phyloP scores from a whole-genome alignment of 495 filamentous ascomycete genomes.

The Penicillium verhagenii region DNA sequence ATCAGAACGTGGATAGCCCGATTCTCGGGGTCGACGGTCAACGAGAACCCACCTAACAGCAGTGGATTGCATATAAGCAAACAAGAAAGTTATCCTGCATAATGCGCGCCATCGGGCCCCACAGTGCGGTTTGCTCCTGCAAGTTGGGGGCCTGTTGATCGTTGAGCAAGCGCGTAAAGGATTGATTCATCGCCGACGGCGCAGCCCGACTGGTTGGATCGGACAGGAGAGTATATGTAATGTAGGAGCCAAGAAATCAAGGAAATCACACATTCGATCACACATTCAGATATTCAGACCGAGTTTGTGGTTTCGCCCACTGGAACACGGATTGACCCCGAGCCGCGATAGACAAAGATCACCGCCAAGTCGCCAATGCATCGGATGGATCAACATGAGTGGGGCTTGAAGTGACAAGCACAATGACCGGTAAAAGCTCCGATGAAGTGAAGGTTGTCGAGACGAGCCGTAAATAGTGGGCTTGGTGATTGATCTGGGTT shows the following conservation, averaged over 20 bases:
- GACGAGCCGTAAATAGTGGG: no score
- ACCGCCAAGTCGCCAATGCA: constrained; percentile 25
- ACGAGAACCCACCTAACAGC: background rate
- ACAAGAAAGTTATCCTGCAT: constrained; percentile 27
- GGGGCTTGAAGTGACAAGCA: constrained; percentile 7
- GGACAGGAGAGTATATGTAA: no score
- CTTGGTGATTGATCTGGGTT: no score
- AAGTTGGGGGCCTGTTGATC: background rate
- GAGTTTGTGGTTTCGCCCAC: background rate
- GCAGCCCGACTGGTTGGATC: no score
- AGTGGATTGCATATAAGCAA: constrained; percentile 15
- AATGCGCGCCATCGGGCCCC: constrained; percentile 19
- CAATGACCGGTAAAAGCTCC: constrained; percentile 24
- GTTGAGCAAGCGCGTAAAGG: no score
- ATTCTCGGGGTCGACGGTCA: background rate
- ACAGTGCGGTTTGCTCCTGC: background rate
- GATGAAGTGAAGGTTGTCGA: no score
- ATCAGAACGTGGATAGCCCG: constrained; percentile 15
- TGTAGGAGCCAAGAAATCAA: background rate
- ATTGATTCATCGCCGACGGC: no score
- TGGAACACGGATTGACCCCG: background rate
- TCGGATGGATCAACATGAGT: constrained; percentile 28
- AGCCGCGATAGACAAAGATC: constrained; percentile 2
- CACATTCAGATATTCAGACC: background rate
- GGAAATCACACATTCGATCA: background rate